Conservation (phyloP, 2,329 filamentous ascomycete species). For the Metarhizium album region DNA sequence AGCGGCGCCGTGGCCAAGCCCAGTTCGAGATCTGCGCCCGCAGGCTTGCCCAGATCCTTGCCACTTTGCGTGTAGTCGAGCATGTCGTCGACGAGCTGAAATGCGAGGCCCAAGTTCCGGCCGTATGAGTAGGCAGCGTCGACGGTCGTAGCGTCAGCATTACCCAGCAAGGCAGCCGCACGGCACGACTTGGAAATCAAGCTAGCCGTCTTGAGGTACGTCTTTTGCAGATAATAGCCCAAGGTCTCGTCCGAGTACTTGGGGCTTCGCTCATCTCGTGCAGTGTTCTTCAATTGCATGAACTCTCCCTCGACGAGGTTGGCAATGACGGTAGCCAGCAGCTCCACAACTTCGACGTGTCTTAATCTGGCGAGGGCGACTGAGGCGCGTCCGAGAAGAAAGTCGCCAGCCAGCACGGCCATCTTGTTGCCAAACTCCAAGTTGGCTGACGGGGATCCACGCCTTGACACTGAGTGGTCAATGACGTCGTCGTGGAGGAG, state of each 20-base stretch:
- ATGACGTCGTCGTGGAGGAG: slow-evolving; percentile 97
- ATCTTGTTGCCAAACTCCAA: slow-evolving; percentile 98
- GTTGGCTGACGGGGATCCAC: slow-evolving; percentile 80
- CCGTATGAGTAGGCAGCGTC: slow-evolving; percentile 89
- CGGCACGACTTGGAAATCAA: slow-evolving; percentile 94
- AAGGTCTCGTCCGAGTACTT: slow-evolving; percentile 81
- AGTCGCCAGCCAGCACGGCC: slow-evolving; percentile 96
- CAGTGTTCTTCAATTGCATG: slow-evolving; percentile 98
- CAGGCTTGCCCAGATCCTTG: slow-evolving; percentile 82
- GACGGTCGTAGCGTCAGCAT: slow-evolving; percentile 64
- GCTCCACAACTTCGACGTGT: slow-evolving; percentile 88
- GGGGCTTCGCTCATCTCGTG: slow-evolving; percentile 73
- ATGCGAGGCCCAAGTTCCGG: slow-evolving; percentile 85
- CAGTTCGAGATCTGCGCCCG: slow-evolving; percentile 85
- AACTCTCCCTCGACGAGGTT: slow-evolving; percentile 98
- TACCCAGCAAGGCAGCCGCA: slow-evolving; percentile 76
- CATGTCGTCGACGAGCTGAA: slow-evolving; percentile 97
- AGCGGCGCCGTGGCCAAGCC: slow-evolving; percentile 89
- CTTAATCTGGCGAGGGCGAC: slow-evolving; percentile 83
- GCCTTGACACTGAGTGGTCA: slow-evolving; percentile 77
- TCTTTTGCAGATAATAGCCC: slow-evolving; percentile 93
- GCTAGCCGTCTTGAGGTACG: slow-evolving; percentile 92
- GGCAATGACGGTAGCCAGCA: slow-evolving; percentile 90
- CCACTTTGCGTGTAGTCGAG: slow-evolving; percentile 87
- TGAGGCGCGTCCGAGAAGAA: slow-evolving; percentile 83